Percentiles rank a stretch among this genome's conserved stretches.
These are phyloP conservation scores for Pseudogymnoascus sp. DNA, from an alignment of 2,329 filamentous ascomycete species.

Conservation along the genomic window DNA sequence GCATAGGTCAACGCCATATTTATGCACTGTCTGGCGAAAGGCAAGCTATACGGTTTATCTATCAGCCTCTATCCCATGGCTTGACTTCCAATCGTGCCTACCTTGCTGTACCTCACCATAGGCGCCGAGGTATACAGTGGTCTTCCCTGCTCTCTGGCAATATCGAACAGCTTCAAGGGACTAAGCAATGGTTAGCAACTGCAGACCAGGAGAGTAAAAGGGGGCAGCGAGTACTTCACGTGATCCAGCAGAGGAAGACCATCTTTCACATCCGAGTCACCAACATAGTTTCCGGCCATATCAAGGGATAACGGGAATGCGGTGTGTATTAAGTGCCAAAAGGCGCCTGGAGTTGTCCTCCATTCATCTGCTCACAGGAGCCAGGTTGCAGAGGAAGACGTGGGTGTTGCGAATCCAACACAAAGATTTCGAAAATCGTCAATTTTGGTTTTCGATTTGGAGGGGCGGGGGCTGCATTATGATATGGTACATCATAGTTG, in stretches of 20 bases:
- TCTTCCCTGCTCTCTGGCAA: constrained; percentile 43
- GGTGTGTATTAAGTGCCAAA: not conserved
- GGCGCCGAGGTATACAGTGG: constrained; percentile 55
- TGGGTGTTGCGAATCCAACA: not conserved
- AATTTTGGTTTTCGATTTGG: not conserved
- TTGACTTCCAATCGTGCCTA: constrained; percentile 14
- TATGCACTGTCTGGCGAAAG: constrained; percentile 59
- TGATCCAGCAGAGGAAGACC: not conserved
- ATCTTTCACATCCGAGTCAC: not conserved
- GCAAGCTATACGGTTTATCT: constrained; percentile 45
- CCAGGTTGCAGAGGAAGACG: not conserved
- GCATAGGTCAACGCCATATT: constrained; percentile 58
- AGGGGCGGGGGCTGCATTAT: not conserved
- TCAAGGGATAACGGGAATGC: not conserved
- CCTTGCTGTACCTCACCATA: constrained; percentile 62
- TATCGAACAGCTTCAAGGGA: constrained; percentile 53
- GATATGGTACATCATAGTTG: not conserved
- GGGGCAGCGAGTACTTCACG: not conserved
- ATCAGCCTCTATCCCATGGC: not conserved
- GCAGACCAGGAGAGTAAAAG: not conserved
- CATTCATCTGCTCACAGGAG: not conserved
- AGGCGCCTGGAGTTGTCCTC: not conserved
- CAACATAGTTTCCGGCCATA: not conserved
- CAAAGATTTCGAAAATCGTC: not conserved
- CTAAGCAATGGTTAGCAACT: constrained; percentile 27